Percentiles rank a stretch among this genome's conserved stretches.
Evolutionary conservation across 2,329 filamentous ascomycete species (phyloP).

Genomic region (Escovopsis sp.): DNA sequence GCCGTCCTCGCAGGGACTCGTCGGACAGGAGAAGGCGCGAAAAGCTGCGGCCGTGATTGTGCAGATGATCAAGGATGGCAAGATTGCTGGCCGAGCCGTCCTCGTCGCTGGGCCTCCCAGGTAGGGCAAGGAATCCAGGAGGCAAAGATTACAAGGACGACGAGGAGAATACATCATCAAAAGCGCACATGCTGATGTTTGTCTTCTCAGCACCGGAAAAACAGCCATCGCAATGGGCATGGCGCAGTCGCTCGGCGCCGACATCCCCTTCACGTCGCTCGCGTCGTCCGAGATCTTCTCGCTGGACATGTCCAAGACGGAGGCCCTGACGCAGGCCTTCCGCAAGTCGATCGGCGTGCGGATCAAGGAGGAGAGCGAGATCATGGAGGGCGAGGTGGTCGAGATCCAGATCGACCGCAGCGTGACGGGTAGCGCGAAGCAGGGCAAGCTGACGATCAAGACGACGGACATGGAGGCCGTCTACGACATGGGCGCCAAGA

Average conservation of each 20-base stretch:
- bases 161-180: too few species aligned
- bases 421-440: conserved; percentile 91
- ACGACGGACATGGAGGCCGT: conserved; percentile 99
- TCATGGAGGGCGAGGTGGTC: conserved; percentile 97
- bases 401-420: conserved; percentile 97
- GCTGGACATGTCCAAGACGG: conserved; percentile 98
- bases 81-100: conserved; percentile 90
- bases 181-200: not conserved
- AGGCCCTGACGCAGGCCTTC: conserved; percentile 96
- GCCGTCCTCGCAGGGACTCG: conserved; percentile 73
- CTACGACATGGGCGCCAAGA: conserved; percentile 98
- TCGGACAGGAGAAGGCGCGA: conserved; percentile 90
- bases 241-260: conserved; percentile 84
- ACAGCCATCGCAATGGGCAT: conserved; percentile 98
- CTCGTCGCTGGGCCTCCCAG: conserved; percentile 88
- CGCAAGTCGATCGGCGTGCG: conserved; percentile 94
- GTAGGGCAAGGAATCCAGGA: conserved; percentile 21
- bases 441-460: conserved; percentile 98
- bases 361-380: conserved; percentile 97
- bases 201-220: conserved; percentile 64
- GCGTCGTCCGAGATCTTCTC: conserved; percentile 97
- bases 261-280: conserved; percentile 92
- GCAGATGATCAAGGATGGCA: conserved; percentile 98
- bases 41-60: conserved; percentile 93
- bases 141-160: not conserved